Conservation (phyloP, 1,139 yeast genomes). For the Yamadazyma spencermartinsiae region DNA sequence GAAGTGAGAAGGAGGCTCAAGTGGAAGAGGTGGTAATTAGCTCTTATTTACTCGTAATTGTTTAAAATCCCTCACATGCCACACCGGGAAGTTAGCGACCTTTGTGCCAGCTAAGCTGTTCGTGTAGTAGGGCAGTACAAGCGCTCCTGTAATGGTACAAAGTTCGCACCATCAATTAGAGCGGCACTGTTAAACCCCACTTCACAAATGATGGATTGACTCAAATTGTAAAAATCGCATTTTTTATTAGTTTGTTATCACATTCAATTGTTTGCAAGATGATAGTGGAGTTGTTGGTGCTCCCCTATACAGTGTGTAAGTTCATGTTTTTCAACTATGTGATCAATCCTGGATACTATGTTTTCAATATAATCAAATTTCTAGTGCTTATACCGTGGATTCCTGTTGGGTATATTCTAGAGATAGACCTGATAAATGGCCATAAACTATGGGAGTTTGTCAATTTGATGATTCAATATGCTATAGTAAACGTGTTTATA, state of each 20-base stretch:
- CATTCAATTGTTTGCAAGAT: background rate
- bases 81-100: too few relatives aligned
- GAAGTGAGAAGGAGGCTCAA: background rate
- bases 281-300: background rate
- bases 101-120: too few relatives aligned
- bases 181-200: too few relatives aligned
- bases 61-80: too few relatives aligned
- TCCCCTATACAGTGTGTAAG: background rate
- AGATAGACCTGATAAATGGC: slow-evolving; percentile 12
- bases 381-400: slow-evolving; percentile 18
- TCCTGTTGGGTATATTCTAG: slow-evolving; percentile 21
- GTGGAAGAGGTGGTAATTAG: background rate
- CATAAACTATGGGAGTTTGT: slow-evolving; percentile 9
- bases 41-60: background rate
- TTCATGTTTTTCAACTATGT: slow-evolving; percentile 7
- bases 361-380: slow-evolving; percentile 13
- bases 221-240: too few relatives aligned
- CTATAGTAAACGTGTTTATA: slow-evolving; percentile 24
- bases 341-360: slow-evolving; percentile 11
- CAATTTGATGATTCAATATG: slow-evolving; percentile 18
- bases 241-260: too few relatives aligned
- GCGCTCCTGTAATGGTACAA: too few relatives aligned
- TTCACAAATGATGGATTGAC: too few relatives aligned
- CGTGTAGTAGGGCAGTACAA: too few relatives aligned
- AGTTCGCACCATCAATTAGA: too few relatives aligned